Base-by-base conservation (phyloP, 352 stramenopile genomes). In the Globisporangium megalacanthum region DNA sequence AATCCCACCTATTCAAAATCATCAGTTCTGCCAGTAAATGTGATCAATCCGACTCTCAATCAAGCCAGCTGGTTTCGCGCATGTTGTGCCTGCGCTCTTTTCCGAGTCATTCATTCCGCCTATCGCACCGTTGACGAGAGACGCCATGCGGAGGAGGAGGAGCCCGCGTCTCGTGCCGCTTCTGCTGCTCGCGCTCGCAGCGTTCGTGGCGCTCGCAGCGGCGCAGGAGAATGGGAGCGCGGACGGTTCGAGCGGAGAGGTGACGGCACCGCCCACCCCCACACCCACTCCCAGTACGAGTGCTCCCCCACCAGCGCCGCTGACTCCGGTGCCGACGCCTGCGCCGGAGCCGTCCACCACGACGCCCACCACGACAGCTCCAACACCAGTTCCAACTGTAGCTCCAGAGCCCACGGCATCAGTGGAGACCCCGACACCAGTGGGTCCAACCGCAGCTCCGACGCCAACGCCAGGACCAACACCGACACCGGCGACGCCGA, bases 271-370 rank as follows among this genome's bases (percentile, higher is more conserved):
- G n/a, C n/a, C n/a, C n/a, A n/a, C n/a, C n/a, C n/a, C 25, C 25
- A 4, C 4, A 29, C 25, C 25, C 25, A 29, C 25, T 4, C 25
- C 25, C 25, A 29, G 25, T 29, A 29, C 25, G 25, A 29, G 25
- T 29, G 25, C 25, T 29, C 25, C 25, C 25, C 25, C 42, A 9
- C 39, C 53, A 41, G 31, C 41, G 8, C 4, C 20, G 8, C 29
- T 39, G n/a, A 49, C 44, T 42, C 17, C 29, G n/a, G 35, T 31
- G 4, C 41, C 7, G 39, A 31, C 17, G 17, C 15, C 25, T 10
- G 47, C 56, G 19, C 56, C 61, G 20, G 41, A 33, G n/a, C 49
- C 50, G 42, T 49, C 50, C 36, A 58, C 50, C 4, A 39, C 37
- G 1, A 50, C 56, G 15, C 31, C 58, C 2, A 42, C 52, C 9